Evolutionary conservation across 495 filamentous ascomycete genomes (phyloP).

Genomic region (Neurospora sp.): DNA sequence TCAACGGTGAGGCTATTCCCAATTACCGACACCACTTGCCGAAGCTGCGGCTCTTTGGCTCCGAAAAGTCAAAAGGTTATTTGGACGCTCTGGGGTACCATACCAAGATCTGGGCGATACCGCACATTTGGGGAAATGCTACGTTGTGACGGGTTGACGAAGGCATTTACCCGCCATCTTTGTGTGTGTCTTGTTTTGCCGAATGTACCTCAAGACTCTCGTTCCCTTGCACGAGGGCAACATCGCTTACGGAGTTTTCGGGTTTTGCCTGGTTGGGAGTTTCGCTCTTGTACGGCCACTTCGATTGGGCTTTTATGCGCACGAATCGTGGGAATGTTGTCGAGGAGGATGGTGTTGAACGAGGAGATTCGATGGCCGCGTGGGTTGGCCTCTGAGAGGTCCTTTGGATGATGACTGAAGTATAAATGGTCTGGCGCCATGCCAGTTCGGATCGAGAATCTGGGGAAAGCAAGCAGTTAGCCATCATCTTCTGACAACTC

Average conservation of each 20-base stretch:
- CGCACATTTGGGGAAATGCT: not conserved
- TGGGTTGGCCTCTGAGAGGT: not conserved
- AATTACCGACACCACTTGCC: not conserved
- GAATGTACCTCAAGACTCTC: not conserved
- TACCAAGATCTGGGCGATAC: not conserved
- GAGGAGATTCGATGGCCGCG: not conserved
- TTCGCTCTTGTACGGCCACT: not conserved
- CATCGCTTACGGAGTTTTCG: not conserved
- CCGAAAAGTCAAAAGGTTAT: not conserved
- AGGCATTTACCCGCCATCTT: not conserved
- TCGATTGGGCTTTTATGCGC: not conserved
- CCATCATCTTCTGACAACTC: not conserved
- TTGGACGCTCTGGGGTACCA: not conserved
- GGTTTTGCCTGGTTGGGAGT: not conserved
- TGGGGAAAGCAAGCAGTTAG: not conserved
- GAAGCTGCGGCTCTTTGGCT: not conserved
- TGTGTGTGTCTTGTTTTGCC: not conserved
- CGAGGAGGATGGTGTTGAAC: not conserved
- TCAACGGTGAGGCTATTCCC: not conserved
- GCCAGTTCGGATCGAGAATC: not conserved
- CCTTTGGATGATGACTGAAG: not conserved
- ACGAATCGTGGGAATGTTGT: not conserved
- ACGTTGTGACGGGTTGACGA: not conserved
- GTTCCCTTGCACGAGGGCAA: not conserved
- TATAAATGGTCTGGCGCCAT: not conserved